Evolutionary conservation across 768 basidiomycete species (phyloP).

Genomic region (Xerocomus potaroensis): DNA sequence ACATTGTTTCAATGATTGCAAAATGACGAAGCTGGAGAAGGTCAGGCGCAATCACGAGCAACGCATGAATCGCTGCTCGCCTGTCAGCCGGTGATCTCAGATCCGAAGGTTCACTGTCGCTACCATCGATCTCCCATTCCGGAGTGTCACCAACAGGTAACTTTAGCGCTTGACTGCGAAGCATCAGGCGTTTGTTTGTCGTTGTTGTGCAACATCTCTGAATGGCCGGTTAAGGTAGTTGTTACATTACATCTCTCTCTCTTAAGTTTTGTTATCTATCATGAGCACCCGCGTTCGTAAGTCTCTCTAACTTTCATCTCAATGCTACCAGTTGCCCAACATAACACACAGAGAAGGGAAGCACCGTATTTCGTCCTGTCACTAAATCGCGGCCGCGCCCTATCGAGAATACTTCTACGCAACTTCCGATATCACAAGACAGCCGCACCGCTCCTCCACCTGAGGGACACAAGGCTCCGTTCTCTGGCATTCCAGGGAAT

Average conservation of each 20-base stretch:
- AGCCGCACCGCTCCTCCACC: conserved; percentile 1
- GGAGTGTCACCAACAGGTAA: conserved; percentile 56
- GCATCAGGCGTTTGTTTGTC: conserved; percentile 28
- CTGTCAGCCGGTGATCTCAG: conserved; percentile 56
- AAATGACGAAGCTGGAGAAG: conserved; percentile 48
- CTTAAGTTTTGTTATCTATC: conserved; percentile 1
- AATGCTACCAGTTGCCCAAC: conserved; percentile 3
- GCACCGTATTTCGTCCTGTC: conserved; percentile 65
- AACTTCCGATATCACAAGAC: conserved; percentile 14
- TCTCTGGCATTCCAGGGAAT: background rate
- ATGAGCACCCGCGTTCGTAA: conserved; percentile 58
- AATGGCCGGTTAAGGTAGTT: too few relatives aligned
- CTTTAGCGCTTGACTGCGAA: conserved; percentile 26
- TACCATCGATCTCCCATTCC: conserved; percentile 54
- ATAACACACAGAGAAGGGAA: conserved; percentile 57
- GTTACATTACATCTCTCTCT: too few relatives aligned
- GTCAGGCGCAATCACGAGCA: conserved; percentile 6
- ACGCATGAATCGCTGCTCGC: conserved; percentile 27
- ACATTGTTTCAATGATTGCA: conserved; percentile 74
- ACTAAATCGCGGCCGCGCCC: conserved; percentile 50
- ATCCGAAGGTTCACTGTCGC: conserved; percentile 37
- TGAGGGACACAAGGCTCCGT: conserved; percentile 4
- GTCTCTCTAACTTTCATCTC: conserved; percentile 30
- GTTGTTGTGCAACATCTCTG: conserved; percentile 16
- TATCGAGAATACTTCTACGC: conserved; percentile 17